Evolutionary conservation across 2,329 filamentous ascomycete genomes (phyloP).

Genomic region (Cytospora chrysosperma): DNA sequence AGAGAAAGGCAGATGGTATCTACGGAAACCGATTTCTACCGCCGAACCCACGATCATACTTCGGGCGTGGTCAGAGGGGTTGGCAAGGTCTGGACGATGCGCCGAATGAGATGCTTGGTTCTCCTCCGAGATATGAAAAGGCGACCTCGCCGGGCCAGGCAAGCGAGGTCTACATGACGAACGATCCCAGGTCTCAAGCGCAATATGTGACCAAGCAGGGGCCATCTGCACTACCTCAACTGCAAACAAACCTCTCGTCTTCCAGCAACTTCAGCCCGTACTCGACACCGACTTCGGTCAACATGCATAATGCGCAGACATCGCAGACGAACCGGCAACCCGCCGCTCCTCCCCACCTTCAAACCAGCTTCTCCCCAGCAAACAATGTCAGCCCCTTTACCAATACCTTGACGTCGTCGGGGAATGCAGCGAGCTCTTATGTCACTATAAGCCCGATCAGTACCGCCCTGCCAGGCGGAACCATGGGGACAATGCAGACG

Average conservation of each 20-base stretch:
- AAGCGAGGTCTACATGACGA: slow-evolving; percentile 21
- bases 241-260: slow-evolving; percentile 24
- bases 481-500: slow-evolving; percentile 19
- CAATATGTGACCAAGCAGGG: slow-evolving; percentile 9
- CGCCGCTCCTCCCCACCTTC: slow-evolving; percentile 5
- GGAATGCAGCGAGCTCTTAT: slow-evolving; percentile 27
- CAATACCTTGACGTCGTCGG: slow-evolving; percentile 28
- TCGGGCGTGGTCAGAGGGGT: slow-evolving; percentile 28
- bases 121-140: slow-evolving; percentile 22
- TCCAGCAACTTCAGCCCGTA: slow-evolving; percentile 23
- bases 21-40: slow-evolving; percentile 28
- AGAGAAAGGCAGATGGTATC: slow-evolving; percentile 26
- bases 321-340: slow-evolving; percentile 11
- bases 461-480: slow-evolving; percentile 29
- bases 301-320: slow-evolving; percentile 11
- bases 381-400: slow-evolving; percentile 20
- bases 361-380: slow-evolving; percentile 4
- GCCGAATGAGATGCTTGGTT: neutral
- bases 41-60: slow-evolving; percentile 35
- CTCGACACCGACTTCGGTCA: slow-evolving; percentile 9
- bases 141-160: slow-evolving; percentile 6
- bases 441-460: slow-evolving; percentile 28
- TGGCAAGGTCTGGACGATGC: slow-evolving; percentile 35
- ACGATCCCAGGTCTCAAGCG: slow-evolving; percentile 9
- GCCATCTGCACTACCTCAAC: slow-evolving; percentile 11